Conservation (phyloP, 768 basidiomycete species). For the Mycena olivaceomarginata region DNA sequence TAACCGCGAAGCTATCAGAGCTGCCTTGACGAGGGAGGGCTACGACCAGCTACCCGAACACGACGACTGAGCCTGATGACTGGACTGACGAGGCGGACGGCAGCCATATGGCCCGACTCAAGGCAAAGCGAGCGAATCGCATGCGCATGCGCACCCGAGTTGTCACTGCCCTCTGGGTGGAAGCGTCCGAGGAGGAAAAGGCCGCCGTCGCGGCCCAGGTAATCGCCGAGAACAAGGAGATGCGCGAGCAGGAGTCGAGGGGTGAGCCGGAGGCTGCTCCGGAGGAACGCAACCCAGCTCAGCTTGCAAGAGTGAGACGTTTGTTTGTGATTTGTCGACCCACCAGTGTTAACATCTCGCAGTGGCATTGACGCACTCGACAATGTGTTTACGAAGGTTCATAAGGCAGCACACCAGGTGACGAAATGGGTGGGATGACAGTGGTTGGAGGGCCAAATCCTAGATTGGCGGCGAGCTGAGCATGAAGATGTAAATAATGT, state of each 20-base stretch:
- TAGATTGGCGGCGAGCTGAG: constrained; percentile 3
- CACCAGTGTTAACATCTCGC: too few species aligned
- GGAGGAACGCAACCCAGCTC: not conserved
- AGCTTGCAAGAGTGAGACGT: constrained; percentile 13
- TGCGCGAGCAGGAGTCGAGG: not conserved
- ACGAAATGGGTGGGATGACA: not conserved
- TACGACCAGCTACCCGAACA: not conserved
- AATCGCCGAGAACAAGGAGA: not conserved
- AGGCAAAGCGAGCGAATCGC: not conserved
- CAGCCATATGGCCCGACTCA: not conserved
- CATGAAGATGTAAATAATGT: constrained; percentile 3
- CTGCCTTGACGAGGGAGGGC: not conserved
- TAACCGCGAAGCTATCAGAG: not conserved
- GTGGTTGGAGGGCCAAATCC: constrained; percentile 4
- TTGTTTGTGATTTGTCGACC: too few species aligned
- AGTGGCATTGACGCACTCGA: not conserved
- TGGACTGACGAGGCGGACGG: not conserved
- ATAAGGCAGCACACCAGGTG: not conserved
- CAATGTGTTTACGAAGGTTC: not conserved
- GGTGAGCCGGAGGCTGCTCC: not conserved
- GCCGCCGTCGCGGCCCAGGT: not conserved
- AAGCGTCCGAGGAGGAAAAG: constrained; percentile 3
- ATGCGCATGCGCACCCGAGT: constrained; percentile 24
- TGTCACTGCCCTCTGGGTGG: not conserved
- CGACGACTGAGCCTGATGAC: not conserved